Base-by-base conservation (phyloP, 2,329 filamentous ascomycete genomes). In the Tolypocladium capitatum region DNA sequence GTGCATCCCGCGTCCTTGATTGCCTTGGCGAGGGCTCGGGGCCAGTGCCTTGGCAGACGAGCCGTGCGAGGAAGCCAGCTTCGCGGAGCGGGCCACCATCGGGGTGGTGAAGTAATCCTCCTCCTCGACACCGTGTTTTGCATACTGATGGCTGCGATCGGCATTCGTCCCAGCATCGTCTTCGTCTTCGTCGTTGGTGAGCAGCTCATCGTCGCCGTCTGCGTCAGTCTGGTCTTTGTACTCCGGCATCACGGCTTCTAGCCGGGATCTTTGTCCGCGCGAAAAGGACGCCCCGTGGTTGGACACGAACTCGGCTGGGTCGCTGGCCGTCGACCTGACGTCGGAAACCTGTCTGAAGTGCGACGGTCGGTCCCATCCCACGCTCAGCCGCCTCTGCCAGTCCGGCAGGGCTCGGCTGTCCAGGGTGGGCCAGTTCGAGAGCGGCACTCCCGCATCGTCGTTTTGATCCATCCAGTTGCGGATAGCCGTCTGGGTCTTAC, bases 161-260 rank as follows among this genome's bases (percentile, higher is more conserved):
- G 59, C 61, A 54, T 74, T 68, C 54, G 69, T 68, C 14, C 60
- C 65, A 16, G 73, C 69, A 45, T 80, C 73, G 48, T 78, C 76
- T 38, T 83, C 76, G 31, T 81, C 80, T 48, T 90, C 84, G 48
- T 88, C 85, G 48, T 89, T 86, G 4, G 85, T 90, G 13, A 86
- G 76, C n/a, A 90, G 70, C 63, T 96, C 90, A 57, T 95, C 90
- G 57, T 96, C 90, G 1, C 88, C 87, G 60, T 94, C 88, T 7
- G 83, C 86, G 58, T 92, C 87, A 0, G 86, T 89, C 49, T 89
- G 81, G 41, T 77, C 74, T 53, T 74, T 75, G 45, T 72, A 68
- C 24, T 69, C 58, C 62, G 69, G 53, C 21, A 56, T 51, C 36
- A 63, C 52, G 30, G 55, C 51, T 4, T 56, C 49, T n/a, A 59